phyloP scores from a whole-genome alignment of 768 basidiomycete species.

The Lactarius akahatsu region DNA sequence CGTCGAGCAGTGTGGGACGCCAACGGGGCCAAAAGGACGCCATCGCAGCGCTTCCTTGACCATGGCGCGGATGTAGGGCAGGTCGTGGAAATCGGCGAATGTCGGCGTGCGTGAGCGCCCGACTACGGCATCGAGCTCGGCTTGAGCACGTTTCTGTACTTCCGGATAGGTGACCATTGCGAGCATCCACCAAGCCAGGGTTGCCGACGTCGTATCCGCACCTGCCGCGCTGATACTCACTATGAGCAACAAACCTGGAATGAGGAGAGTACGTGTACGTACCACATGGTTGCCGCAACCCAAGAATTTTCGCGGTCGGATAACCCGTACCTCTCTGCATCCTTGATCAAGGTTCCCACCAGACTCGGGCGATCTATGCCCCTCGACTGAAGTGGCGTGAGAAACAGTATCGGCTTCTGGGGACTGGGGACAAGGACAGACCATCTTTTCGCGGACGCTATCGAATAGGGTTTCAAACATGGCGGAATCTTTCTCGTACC shows the following conservation, averaged over 20 bases:
- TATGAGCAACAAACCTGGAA: neutral
- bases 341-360: neutral
- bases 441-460: neutral
- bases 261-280: neutral
- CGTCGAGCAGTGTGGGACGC: slow-evolving; percentile 25
- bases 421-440: neutral
- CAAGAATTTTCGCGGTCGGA: slow-evolving; percentile 3
- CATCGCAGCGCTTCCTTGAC: slow-evolving; percentile 24
- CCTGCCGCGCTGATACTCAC: slow-evolving; percentile 1
- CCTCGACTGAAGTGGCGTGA: neutral
- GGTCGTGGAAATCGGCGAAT: slow-evolving; percentile 14
- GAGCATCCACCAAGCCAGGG: slow-evolving; percentile 10
- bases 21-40: slow-evolving; percentile 8
- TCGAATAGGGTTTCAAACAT: slow-evolving; percentile 12
- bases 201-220: neutral
- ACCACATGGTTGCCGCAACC: neutral
- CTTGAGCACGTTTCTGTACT: slow-evolving; percentile 5
- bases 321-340: neutral
- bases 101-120: slow-evolving; percentile 15
- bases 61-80: slow-evolving; percentile 24
- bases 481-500: slow-evolving; percentile 1
- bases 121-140: slow-evolving; percentile 18
- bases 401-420: no score
- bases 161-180: slow-evolving; percentile 9
- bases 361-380: neutral